A percentile compares a stretch with the other conserved stretches of the same genome.
Evolutionary conservation across 2,329 filamentous ascomycete species (phyloP).

Genomic region (Conoideocrella luteorostrata): DNA sequence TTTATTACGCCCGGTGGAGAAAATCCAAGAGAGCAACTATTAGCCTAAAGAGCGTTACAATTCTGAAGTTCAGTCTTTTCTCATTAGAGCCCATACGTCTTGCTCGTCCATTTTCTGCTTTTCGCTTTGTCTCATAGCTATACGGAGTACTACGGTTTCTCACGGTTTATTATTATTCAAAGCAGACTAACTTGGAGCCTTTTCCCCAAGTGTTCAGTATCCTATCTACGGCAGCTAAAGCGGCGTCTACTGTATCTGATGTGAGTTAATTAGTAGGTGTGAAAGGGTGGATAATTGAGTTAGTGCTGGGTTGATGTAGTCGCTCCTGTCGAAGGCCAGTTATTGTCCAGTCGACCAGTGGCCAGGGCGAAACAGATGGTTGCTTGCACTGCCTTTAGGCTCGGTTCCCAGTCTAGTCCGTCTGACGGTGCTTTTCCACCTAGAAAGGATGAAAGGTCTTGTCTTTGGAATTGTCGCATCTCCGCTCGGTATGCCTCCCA

Average conservation of each 20-base stretch:
- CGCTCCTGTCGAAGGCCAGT: no score
- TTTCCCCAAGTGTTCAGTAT: neutral
- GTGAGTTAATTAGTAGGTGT: no score
- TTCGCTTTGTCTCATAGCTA: neutral
- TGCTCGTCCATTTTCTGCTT: neutral
- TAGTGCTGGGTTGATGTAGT: no score
- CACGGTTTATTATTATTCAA: neutral
- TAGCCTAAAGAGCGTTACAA: neutral
- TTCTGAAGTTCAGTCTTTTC: neutral
- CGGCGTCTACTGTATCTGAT: slow-evolving; percentile 1
- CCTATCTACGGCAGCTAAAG: slow-evolving; percentile 1
- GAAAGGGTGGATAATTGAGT: no score
- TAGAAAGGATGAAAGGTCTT: no score
- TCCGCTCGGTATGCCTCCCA: neutral
- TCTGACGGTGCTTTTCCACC: no score
- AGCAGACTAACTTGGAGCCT: neutral
- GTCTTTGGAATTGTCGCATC: no score
- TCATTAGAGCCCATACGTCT: neutral
- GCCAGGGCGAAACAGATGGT: no score
- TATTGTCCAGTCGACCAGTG: no score
- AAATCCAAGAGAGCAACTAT: neutral
- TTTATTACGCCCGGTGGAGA: neutral
- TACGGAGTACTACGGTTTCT: neutral
- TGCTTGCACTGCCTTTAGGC: no score
- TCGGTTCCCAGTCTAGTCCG: no score